A percentile compares a stretch with the other conserved stretches of the same genome.
phyloP scores from a whole-genome alignment of 2,329 filamentous ascomycete species.

The Penicillium olsonii region DNA sequence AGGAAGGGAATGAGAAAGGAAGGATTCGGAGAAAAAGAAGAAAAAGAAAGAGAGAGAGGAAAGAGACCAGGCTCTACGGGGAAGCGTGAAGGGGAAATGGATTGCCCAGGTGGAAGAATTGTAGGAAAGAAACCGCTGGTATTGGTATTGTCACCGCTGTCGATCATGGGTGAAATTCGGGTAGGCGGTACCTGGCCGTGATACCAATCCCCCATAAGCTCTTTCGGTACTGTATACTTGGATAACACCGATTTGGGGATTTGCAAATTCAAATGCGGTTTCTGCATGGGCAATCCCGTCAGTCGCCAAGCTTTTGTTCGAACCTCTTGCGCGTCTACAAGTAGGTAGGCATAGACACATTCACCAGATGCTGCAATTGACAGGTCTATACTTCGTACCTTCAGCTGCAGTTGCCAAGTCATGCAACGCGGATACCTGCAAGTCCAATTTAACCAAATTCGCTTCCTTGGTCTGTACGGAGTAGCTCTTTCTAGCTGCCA shows the following conservation, averaged over 20 bases:
- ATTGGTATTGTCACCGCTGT: conserved; percentile 12
- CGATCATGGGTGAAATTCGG: conserved; percentile 5
- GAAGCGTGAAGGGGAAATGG: conserved; percentile 21
- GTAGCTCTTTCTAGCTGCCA: not conserved
- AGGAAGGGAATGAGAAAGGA: conserved; percentile 17
- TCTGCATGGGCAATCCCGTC: conserved; percentile 8
- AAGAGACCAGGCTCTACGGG: conserved; percentile 13
- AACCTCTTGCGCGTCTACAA: not conserved
- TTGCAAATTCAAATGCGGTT: conserved; percentile 4
- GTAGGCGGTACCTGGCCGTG: conserved; percentile 11
- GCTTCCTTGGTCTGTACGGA: not conserved
- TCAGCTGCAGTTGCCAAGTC: conserved; percentile 5
- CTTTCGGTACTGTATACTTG: conserved; percentile 6
- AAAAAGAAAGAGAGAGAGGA: conserved; percentile 7
- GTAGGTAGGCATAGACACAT: not conserved
- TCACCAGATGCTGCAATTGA: not conserved
- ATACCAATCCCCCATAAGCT: conserved; percentile 1
- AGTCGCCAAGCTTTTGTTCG: conserved; percentile 5
- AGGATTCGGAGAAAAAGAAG: conserved; percentile 14
- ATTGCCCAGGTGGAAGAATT: conserved; percentile 18
- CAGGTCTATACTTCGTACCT: conserved; percentile 1
- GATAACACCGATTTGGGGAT: not conserved
- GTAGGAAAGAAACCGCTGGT: conserved; percentile 19
- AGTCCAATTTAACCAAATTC: conserved; percentile 5
- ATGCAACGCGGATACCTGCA: conserved; percentile 14